Percentiles rank a stretch among this genome's conserved stretches.
phyloP scores from a whole-genome alignment of 2,329 filamentous ascomycete species.

The Kalaharituber pfeilii region DNA sequence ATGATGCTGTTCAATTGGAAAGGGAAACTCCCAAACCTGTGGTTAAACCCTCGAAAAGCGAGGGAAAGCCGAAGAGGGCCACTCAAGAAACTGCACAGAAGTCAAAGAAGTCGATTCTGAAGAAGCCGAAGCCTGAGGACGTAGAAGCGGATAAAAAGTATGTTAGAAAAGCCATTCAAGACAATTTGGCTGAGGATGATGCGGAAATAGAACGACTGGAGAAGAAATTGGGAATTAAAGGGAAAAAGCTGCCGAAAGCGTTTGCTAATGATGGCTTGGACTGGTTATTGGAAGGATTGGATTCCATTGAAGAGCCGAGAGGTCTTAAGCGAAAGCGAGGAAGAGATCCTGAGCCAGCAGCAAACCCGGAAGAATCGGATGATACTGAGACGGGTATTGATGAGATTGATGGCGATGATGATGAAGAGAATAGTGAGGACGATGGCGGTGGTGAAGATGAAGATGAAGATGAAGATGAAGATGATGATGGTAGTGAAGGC shows the following conservation, averaged over 20 bases:
- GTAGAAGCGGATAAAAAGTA: slow-evolving; percentile 20
- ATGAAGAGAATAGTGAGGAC: slow-evolving; percentile 11
- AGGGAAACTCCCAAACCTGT: slow-evolving; percentile 13
- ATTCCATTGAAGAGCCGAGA: slow-evolving; percentile 45
- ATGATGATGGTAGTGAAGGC: slow-evolving; percentile 18
- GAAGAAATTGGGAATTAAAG: slow-evolving; percentile 65
- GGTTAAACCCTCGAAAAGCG: too few relatives aligned
- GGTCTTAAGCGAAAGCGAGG: slow-evolving; percentile 31
- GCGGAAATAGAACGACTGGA: slow-evolving; percentile 76
- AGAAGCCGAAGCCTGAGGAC: slow-evolving; percentile 24
- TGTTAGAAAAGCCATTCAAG: slow-evolving; percentile 30
- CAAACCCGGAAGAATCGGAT: slow-evolving; percentile 3
- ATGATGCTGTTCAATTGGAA: slow-evolving; percentile 24
- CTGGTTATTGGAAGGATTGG: slow-evolving; percentile 54
- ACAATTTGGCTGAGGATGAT: slow-evolving; percentile 61
- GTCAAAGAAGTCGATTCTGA: slow-evolving; percentile 27
- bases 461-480: slow-evolving; percentile 5
- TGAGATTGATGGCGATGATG: slow-evolving; percentile 6
- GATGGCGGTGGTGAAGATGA: slow-evolving; percentile 1
- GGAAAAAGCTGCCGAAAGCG: slow-evolving; percentile 53
- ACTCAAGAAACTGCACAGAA: slow-evolving; percentile 21
- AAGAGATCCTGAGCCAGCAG: neutral
- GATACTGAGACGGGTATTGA: slow-evolving; percentile 2
- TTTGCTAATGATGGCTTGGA: slow-evolving; percentile 72
- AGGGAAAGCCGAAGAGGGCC: slow-evolving; percentile 4